phyloP scores from a whole-genome alignment of 352 stramenopile species.

The Pythium brassicae region DNA sequence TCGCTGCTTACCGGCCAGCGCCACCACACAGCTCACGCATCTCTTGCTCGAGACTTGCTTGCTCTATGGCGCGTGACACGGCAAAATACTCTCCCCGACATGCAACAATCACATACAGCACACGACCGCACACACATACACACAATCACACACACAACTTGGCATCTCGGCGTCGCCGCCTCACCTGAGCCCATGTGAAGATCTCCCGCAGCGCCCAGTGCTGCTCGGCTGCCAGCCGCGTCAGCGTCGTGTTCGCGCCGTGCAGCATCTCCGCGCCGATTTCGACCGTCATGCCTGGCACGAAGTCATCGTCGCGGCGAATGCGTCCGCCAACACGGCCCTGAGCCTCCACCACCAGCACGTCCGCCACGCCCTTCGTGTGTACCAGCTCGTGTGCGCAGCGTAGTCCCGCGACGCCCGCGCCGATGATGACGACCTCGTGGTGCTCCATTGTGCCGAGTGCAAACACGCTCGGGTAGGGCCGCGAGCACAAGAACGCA shows the following conservation, averaged over 20 bases:
- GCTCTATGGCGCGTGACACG: neutral
- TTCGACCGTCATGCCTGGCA: constrained; percentile 69
- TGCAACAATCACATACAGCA: constrained; percentile 13
- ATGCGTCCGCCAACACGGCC: constrained; percentile 67
- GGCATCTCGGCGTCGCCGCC: constrained; percentile 7
- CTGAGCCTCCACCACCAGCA: constrained; percentile 72
- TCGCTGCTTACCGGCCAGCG: constrained; percentile 46
- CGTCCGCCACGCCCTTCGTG: constrained; percentile 45
- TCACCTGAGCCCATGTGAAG: constrained; percentile 84
- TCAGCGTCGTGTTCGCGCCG: constrained; percentile 75
- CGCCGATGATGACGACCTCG: constrained; percentile 70
- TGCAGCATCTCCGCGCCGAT: constrained; percentile 75
- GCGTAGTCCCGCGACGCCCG: constrained; percentile 57
- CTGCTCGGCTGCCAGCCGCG: constrained; percentile 52
- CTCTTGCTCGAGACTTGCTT: neutral
- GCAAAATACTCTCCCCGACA: constrained; percentile 8
- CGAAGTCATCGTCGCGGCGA: constrained; percentile 52
- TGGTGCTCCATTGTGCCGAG: constrained; percentile 22
- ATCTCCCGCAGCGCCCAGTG: constrained; percentile 73
- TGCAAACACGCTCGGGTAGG: neutral
- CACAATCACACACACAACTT: neutral
- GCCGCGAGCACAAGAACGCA: neutral
- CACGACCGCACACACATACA: constrained; percentile 4
- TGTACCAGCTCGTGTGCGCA: constrained; percentile 62
- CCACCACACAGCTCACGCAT: neutral